A percentile compares a stretch with the other conserved stretches of the same genome.
phyloP scores from a whole-genome alignment of 345 rosid species.

The Eucalyptus sp. region DNA sequence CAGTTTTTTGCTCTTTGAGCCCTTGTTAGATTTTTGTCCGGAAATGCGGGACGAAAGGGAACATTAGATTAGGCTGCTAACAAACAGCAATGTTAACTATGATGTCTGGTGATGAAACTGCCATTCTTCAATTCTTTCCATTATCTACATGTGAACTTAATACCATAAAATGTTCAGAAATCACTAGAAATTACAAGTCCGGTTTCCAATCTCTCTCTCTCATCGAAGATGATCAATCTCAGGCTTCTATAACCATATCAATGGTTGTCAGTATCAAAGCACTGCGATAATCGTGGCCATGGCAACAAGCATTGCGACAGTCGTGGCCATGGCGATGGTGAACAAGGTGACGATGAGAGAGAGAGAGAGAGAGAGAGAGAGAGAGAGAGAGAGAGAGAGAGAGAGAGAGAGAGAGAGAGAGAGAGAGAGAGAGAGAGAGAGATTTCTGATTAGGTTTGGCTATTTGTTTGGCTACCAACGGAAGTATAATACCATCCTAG shows the following conservation, averaged over 20 bases:
- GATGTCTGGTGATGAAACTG: not conserved
- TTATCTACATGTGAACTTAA: not conserved
- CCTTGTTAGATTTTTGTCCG: not conserved
- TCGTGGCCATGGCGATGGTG: not conserved
- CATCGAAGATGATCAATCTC: not conserved
- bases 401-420: not conserved
- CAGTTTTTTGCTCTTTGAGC: not conserved
- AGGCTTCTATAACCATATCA: not conserved
- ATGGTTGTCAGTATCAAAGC: not conserved
- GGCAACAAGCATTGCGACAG: no score
- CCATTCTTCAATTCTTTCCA: not conserved
- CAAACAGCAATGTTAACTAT: not conserved
- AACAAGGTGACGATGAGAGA: not conserved
- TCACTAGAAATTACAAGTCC: not conserved
- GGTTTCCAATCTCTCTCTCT: not conserved
- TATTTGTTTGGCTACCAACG: not conserved
- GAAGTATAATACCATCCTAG: not conserved
- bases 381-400: not conserved
- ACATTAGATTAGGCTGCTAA: not conserved
- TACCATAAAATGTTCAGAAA: not conserved
- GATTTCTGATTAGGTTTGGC: not conserved
- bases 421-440: not conserved
- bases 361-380: not conserved
- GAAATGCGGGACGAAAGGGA: not conserved
- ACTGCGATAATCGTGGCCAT: not conserved